These are phyloP conservation scores for Pseudogymnoascus pannorum DNA, from an alignment of 2,329 filamentous ascomycete genomes.

Conservation along the genomic window DNA sequence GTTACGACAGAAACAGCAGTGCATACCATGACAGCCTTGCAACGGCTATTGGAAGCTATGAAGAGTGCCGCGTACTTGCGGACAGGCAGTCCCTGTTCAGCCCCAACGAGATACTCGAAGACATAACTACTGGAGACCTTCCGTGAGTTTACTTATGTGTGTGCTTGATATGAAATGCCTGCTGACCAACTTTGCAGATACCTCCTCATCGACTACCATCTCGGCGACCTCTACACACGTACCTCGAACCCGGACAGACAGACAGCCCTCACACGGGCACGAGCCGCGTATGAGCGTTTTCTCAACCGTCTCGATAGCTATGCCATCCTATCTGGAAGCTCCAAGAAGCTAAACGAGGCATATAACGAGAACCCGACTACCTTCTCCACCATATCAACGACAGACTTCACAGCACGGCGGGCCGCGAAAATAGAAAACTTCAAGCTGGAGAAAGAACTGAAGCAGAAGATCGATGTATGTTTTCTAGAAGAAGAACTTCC, in stretches of 20 bases:
- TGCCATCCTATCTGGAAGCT: constrained; percentile 55
- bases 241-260: constrained; percentile 57
- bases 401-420: constrained; percentile 60
- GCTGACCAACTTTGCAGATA: constrained; percentile 43
- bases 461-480: constrained; percentile 67
- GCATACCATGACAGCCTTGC: constrained; percentile 61
- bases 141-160: constrained; percentile 45
- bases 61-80: constrained; percentile 63
- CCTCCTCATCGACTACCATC: constrained; percentile 66
- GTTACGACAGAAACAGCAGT: constrained; percentile 57
- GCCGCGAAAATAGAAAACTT: constrained; percentile 83
- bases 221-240: constrained; percentile 72
- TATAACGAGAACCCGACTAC: constrained; percentile 65
- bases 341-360: constrained; percentile 62
- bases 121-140: constrained; percentile 75
- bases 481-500: constrained; percentile 36
- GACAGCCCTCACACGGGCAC: constrained; percentile 52
- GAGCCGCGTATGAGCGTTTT: constrained; percentile 70
- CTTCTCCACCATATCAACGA: constrained; percentile 65
- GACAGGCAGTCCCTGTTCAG: constrained; percentile 76
- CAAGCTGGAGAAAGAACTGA: constrained; percentile 76
- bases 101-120: constrained; percentile 80
- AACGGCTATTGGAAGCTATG: constrained; percentile 61
- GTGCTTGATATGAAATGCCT: not conserved
- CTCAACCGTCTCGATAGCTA: constrained; percentile 73